These are phyloP conservation scores for Podila clonocystis DNA, from an alignment of 192 early-diverging fungal genomes.

Conservation along the genomic window DNA sequence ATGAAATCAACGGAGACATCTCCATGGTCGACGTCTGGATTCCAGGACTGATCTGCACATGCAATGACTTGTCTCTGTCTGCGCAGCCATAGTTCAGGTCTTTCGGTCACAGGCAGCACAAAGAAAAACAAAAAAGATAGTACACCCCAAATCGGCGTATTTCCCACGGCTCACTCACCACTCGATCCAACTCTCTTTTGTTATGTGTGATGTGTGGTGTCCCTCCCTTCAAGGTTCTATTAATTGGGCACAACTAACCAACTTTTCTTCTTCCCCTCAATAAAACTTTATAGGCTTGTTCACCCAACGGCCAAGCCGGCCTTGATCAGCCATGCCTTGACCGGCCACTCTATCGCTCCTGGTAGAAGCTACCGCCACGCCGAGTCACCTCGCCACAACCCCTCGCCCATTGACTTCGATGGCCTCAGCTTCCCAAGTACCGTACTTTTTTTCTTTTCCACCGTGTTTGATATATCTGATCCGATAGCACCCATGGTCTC, in stretches of 20 bases:
- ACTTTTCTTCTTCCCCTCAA: not conserved
- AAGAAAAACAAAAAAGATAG: not conserved
- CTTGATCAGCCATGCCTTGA: constrained; percentile 18
- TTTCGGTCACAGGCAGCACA: not conserved
- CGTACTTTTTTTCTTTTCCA: constrained; percentile 17
- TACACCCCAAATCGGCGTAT: not conserved
- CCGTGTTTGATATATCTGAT: not conserved
- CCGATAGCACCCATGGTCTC: not conserved
- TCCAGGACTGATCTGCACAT: too few species aligned
- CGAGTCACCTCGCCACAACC: constrained; percentile 18
- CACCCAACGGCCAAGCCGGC: constrained; percentile 18
- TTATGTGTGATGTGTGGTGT: not conserved
- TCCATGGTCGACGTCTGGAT: too few species aligned
- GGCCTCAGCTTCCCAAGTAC: constrained; percentile 88
- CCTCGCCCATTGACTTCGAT: constrained; percentile 69
- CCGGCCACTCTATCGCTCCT: constrained; percentile 16
- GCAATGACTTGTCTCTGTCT: too few species aligned
- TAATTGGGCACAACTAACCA: constrained; percentile 5
- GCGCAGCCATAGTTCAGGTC: not conserved
- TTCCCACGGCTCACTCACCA: constrained; percentile 2
- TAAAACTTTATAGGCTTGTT: not conserved
- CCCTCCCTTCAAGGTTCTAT: not conserved
- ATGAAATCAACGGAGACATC: too few species aligned
- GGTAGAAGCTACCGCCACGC: constrained; percentile 11
- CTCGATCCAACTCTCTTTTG: constrained; percentile 4